Evolutionary conservation across 2,329 filamentous ascomycete species (phyloP), one percentile per base, ranked within the genome.

Genomic region (Pseudogymnoascus destructans): DNA sequence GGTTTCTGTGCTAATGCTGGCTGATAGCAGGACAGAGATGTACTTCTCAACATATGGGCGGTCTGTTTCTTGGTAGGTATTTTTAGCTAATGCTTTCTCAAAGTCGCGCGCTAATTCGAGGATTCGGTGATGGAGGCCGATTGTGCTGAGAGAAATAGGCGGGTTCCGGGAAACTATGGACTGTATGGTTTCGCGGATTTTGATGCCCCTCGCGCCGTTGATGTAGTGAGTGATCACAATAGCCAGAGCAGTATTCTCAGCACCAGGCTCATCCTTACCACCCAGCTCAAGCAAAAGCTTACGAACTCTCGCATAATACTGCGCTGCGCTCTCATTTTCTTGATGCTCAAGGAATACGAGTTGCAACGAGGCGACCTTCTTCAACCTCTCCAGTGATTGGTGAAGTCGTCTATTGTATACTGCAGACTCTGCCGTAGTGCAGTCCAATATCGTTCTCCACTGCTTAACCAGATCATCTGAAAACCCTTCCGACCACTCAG

Each of bases 61-160:
- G 40, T 73, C 65, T 0, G 67, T 57, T 2, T 69, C 67, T 0
- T 71, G 66, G 62, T 81, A 84, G 1, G 75, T 58, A 9, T 72
- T 70, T 32, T 75, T 76, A 17, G 74, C 72, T 2, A 83, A 63
- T 2, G 78, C 79, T 59, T 71, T 73, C 63, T 81, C 76, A 59
- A 82, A 79, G 55, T 83, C 78, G 19, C 69, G 66, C 4, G 76
- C 79, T 25, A 85, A 73, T 63, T 84, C 77, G 13, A 83, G 66
- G 55, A 73, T 74, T 65, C 78, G 79, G 67, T 85, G 81, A 25
- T 64, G 62, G 30, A 65, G 58, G 38, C 46, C 52, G 6, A 35
- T 60, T 59, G 15, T 35, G 30, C 52, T 55, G 15, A 36, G 21
- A 55, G 52, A 55, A 13, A 33, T 21, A 11, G 52, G 30, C 15